These are phyloP conservation scores for Parathielavia hyrcaniae DNA, from an alignment of 495 filamentous ascomycete species.

Conservation along the genomic window DNA sequence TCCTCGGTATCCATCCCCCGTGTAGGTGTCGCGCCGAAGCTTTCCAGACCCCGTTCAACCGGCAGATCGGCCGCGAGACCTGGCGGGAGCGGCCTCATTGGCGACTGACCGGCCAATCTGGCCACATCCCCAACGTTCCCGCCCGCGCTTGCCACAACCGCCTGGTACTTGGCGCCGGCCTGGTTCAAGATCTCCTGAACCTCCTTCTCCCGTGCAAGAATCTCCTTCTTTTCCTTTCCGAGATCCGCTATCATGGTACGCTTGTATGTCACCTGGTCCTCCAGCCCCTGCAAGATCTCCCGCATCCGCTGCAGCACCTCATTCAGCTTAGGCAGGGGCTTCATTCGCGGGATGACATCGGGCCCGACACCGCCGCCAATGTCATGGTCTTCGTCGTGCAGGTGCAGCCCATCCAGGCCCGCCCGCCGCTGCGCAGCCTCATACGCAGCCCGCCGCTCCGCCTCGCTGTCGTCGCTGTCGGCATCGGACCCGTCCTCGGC, in stretches of 20 bases:
- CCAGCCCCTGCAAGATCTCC: conserved; percentile 32
- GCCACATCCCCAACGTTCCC: conserved; percentile 18
- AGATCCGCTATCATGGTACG: conserved; percentile 31
- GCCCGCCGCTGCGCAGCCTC: conserved; percentile 81
- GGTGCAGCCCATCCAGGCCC: conserved; percentile 63
- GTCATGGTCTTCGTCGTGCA: conserved; percentile 28
- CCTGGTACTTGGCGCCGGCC: conserved; percentile 67
- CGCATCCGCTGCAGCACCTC: conserved; percentile 46
- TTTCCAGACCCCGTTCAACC: conserved; percentile 52
- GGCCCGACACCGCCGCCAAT: conserved; percentile 16
- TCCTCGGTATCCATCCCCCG: conserved; percentile 31
- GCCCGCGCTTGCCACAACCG: conserved; percentile 32
- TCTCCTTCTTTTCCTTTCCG: conserved; percentile 46
- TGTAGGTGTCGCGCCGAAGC: conserved; percentile 56
- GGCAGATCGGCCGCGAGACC: conserved; percentile 32
- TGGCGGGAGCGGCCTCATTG: conserved; percentile 27
- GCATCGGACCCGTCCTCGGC: conserved; percentile 59
- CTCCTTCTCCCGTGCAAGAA: conserved; percentile 67
- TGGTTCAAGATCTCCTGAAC: conserved; percentile 77
- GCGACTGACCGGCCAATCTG: conserved; percentile 29
- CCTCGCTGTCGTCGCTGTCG: conserved; percentile 66
- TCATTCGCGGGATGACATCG: conserved; percentile 45
- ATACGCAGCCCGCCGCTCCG: conserved; percentile 75
- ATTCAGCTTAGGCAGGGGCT: conserved; percentile 50
- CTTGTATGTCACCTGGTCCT: conserved; percentile 30